phyloP scores from a whole-genome alignment of 2,329 filamentous ascomycete genomes.

The Pseudonectria buxi region DNA sequence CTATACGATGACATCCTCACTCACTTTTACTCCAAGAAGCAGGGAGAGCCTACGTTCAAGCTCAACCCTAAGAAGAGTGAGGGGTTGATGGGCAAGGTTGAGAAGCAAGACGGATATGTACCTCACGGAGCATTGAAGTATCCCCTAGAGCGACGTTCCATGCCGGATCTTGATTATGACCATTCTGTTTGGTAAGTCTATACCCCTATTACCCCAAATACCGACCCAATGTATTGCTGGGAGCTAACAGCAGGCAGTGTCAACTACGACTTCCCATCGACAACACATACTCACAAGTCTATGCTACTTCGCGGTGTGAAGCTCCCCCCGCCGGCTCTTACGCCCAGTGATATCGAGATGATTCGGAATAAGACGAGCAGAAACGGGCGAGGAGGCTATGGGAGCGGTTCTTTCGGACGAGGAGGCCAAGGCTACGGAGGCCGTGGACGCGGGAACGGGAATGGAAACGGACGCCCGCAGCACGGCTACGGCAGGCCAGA shows the following conservation, averaged over 20 bases:
- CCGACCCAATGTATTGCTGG: neutral
- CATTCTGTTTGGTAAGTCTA: slow-evolving; percentile 69
- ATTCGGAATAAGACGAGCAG: slow-evolving; percentile 60
- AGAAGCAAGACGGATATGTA: slow-evolving; percentile 76
- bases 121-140: slow-evolving; percentile 77
- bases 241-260: slow-evolving; percentile 52
- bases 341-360: slow-evolving; percentile 66
- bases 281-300: slow-evolving; percentile 74
- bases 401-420: slow-evolving; percentile 20
- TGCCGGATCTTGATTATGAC: slow-evolving; percentile 78
- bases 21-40: slow-evolving; percentile 89
- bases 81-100: slow-evolving; percentile 72
- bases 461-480: slow-evolving; percentile 13
- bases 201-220: neutral
- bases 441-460: slow-evolving; percentile 8
- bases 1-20: slow-evolving; percentile 79
- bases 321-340: slow-evolving; percentile 64
- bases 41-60: slow-evolving; percentile 58
- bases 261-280: slow-evolving; percentile 73
- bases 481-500: slow-evolving; percentile 16
- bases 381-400: slow-evolving; percentile 27
- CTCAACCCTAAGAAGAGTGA: slow-evolving; percentile 70
- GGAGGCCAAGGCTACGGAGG: slow-evolving; percentile 20
- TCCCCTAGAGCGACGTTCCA: slow-evolving; percentile 62
- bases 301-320: slow-evolving; percentile 84